Percentiles rank a stretch among this genome's conserved stretches.
Evolutionary conservation across 495 filamentous ascomycete species (phyloP).

Genomic region (Aspergillus diversus): DNA sequence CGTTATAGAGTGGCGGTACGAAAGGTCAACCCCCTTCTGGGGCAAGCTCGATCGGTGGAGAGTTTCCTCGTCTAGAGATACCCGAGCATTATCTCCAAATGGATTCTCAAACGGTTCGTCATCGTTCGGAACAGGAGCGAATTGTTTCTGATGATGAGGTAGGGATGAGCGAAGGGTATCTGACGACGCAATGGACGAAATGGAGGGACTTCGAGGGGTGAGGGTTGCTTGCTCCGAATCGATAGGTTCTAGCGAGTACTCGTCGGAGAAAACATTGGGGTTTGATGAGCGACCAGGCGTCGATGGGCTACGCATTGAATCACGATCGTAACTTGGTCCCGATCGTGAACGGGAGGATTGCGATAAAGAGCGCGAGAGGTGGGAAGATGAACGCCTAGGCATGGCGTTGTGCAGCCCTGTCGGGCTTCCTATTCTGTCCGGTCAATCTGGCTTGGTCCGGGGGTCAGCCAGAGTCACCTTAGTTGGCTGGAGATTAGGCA

Average conservation of each 20-base stretch:
- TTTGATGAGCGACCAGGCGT: slow-evolving; percentile 45
- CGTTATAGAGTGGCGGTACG: slow-evolving; percentile 40
- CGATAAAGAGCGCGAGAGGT: slow-evolving; percentile 47
- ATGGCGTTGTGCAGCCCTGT: slow-evolving; percentile 51
- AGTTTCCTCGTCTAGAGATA: slow-evolving; percentile 43
- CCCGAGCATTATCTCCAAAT: slow-evolving; percentile 45
- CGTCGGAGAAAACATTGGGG: slow-evolving; percentile 58
- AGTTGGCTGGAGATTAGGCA: slow-evolving; percentile 19
- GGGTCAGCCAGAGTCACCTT: slow-evolving; percentile 27
- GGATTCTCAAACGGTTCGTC: slow-evolving; percentile 39
- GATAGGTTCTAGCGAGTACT: slow-evolving; percentile 52
- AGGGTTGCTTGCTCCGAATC: slow-evolving; percentile 41
- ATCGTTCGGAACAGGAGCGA: slow-evolving; percentile 33
- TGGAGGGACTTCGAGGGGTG: slow-evolving; percentile 36
- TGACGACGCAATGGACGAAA: slow-evolving; percentile 41
- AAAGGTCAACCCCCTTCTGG: slow-evolving; percentile 41
- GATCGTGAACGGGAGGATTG: slow-evolving; percentile 40
- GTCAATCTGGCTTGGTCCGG: slow-evolving; percentile 22
- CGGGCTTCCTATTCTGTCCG: slow-evolving; percentile 42
- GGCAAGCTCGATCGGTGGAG: slow-evolving; percentile 44
- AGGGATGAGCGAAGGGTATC: slow-evolving; percentile 38
- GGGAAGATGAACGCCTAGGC: slow-evolving; percentile 48
- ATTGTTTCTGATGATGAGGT: slow-evolving; percentile 30
- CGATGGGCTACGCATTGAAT: slow-evolving; percentile 40
- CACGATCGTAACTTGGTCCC: slow-evolving; percentile 32